Evolutionary conservation across 495 filamentous ascomycete species (phyloP).

Genomic region (Immersiella caudata): DNA sequence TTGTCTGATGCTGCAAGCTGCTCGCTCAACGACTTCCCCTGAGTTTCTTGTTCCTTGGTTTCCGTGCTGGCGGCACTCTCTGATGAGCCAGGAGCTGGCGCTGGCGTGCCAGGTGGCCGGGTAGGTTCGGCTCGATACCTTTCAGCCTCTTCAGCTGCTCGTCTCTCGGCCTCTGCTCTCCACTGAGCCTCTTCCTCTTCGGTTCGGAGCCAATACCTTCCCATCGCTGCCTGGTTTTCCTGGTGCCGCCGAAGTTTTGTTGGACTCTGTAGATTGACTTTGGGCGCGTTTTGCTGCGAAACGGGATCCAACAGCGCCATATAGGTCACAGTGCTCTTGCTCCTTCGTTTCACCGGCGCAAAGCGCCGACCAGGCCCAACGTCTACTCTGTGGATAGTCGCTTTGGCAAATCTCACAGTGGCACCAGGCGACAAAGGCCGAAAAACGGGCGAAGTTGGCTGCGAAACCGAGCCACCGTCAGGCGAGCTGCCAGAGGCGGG

Average conservation of each 20-base stretch:
- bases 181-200: conserved; percentile 39
- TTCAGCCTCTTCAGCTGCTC: conserved; percentile 36
- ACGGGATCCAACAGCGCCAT: conserved; percentile 38
- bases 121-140: conserved; percentile 36
- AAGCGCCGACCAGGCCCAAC: conserved; percentile 36
- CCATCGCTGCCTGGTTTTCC: conserved; percentile 42
- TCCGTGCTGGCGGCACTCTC: background rate
- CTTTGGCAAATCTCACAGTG: conserved; percentile 40
- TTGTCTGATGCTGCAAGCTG: conserved; percentile 21
- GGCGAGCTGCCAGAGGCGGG: background rate
- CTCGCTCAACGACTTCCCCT: conserved; percentile 4
- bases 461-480: conserved; percentile 22
- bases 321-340: conserved; percentile 40
- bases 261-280: conserved; percentile 30
- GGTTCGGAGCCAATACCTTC: conserved; percentile 38
- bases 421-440: conserved; percentile 30
- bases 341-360: conserved; percentile 39
- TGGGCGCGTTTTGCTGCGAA: conserved; percentile 26
- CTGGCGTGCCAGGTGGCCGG: conserved; percentile 19
- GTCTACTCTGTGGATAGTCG: conserved; percentile 39
- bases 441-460: conserved; percentile 23
- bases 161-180: conserved; percentile 33
- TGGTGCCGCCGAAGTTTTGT: conserved; percentile 37
- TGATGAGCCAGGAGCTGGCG: background rate
- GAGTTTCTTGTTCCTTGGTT: background rate